A percentile compares a stretch with the other conserved stretches of the same genome.
Evolutionary conservation across 257 asterid genomes (phyloP).

Genomic region (Solanum infundibuliforme): DNA sequence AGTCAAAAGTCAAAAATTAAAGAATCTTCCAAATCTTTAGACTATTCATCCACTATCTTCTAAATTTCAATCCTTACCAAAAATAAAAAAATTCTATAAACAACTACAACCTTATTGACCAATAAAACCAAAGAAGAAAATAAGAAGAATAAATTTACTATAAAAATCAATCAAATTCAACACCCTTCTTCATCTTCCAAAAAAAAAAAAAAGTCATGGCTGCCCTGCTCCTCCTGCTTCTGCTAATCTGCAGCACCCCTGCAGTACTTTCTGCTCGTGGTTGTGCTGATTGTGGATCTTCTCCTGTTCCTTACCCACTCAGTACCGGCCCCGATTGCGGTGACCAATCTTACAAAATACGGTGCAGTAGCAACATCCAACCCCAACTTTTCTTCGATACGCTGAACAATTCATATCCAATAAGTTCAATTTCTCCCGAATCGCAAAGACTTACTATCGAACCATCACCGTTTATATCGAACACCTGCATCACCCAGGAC

Average conservation of each 20-base stretch:
- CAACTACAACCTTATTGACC: neutral
- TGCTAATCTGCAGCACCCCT: conserved; percentile 21
- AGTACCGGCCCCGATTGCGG: conserved; percentile 72
- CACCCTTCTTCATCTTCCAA: neutral
- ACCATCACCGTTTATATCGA: conserved; percentile 51
- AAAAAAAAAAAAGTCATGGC: neutral
- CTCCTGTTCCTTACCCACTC: conserved; percentile 73
- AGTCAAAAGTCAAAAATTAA: neutral
- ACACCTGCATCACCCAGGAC: conserved; percentile 64
- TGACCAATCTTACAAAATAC: conserved; percentile 52
- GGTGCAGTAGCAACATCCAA: conserved; percentile 28
- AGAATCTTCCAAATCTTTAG: neutral
- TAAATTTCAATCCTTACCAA: neutral
- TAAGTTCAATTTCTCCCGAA: conserved; percentile 42
- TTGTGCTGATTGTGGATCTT: conserved; percentile 66
- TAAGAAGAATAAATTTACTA: neutral
- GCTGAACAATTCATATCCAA: conserved; percentile 60
- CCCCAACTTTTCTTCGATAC: conserved; percentile 38
- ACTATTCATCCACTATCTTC: neutral
- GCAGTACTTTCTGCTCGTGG: conserved; percentile 28
- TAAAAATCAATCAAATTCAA: neutral
- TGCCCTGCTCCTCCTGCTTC: conserved; percentile 9
- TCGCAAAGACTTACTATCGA: conserved; percentile 46
- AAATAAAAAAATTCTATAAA: neutral
- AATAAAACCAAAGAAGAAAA: neutral